These are phyloP conservation scores for Apiospora marii DNA, from an alignment of 2,329 filamentous ascomycete species.

Conservation along the genomic window DNA sequence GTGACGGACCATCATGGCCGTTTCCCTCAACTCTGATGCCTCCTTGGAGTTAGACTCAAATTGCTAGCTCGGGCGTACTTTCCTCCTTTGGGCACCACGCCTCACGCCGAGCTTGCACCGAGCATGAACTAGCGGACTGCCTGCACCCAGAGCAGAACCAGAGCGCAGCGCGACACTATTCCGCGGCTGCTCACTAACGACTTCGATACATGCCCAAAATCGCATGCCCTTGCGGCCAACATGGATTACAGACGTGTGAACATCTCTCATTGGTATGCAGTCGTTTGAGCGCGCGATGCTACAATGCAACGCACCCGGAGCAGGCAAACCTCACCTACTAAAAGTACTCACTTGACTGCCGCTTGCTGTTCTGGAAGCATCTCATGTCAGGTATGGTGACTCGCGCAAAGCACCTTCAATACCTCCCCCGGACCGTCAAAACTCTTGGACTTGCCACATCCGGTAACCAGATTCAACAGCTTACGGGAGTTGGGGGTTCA, in stretches of 20 bases:
- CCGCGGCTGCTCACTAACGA: not conserved
- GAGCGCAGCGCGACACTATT: conserved; percentile 15
- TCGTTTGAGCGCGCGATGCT: not conserved
- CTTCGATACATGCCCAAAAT: conserved; percentile 1
- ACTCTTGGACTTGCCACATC: conserved; percentile 15
- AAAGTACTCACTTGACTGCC: not conserved
- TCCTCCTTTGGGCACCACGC: not conserved
- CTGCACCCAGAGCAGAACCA: conserved; percentile 1
- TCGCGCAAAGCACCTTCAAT: not conserved
- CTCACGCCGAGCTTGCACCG: conserved; percentile 16
- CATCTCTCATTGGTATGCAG: not conserved
- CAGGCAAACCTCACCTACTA: not conserved
- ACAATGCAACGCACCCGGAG: not conserved
- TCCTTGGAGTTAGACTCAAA: not conserved
- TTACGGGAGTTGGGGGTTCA: not conserved
- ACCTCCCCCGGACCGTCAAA: not conserved
- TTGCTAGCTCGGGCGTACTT: not conserved
- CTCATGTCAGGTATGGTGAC: not conserved
- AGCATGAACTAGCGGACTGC: conserved; percentile 7
- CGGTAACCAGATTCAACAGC: not conserved
- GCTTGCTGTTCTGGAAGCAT: not conserved
- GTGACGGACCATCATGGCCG: not conserved
- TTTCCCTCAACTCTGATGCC: not conserved
- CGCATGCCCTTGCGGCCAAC: conserved; percentile 3
- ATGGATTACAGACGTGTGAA: not conserved